These are phyloP conservation scores for Metschnikowia cerradonensis DNA, from an alignment of 805 yeast genomes.

Conservation along the genomic window DNA sequence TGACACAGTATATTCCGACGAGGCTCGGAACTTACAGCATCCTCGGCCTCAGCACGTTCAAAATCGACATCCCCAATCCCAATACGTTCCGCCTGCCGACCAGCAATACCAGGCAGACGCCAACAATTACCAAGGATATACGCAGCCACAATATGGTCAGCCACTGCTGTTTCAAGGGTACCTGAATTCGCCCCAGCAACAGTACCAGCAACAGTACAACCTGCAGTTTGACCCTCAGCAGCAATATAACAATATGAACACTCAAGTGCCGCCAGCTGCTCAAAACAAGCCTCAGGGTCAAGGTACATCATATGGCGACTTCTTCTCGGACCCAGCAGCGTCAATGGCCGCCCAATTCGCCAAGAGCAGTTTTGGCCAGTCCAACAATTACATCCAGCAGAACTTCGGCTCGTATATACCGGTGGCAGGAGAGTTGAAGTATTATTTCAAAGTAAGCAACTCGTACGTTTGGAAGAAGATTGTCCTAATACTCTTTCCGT, in stretches of 20 bases:
- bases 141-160: constrained; percentile 16
- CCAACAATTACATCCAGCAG: constrained; percentile 73
- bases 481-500: constrained; percentile 76
- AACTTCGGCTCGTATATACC: constrained; percentile 55
- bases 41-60: constrained; percentile 19
- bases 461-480: constrained; percentile 76
- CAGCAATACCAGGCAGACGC: not conserved
- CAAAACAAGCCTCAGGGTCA: constrained; percentile 20
- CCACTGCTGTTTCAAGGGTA: constrained; percentile 13
- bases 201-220: constrained; percentile 25
- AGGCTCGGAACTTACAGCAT: constrained; percentile 14
- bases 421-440: constrained; percentile 57
- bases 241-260: constrained; percentile 7
- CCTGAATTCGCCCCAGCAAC: constrained; percentile 13
- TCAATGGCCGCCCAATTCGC: constrained; percentile 87
- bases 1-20: constrained; percentile 12
- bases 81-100: not conserved
- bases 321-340: constrained; percentile 75
- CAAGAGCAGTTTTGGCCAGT: constrained; percentile 75
- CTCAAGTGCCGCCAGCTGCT: constrained; percentile 12
- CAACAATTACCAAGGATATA: constrained; percentile 10
- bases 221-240: constrained; percentile 14
- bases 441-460: constrained; percentile 90
- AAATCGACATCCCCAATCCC: not conserved
- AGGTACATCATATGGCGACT: constrained; percentile 25